A percentile compares a stretch with the other conserved stretches of the same genome.
Evolutionary conservation across 2,329 filamentous ascomycete genomes (phyloP).

Genomic region (Alternaria sp.): DNA sequence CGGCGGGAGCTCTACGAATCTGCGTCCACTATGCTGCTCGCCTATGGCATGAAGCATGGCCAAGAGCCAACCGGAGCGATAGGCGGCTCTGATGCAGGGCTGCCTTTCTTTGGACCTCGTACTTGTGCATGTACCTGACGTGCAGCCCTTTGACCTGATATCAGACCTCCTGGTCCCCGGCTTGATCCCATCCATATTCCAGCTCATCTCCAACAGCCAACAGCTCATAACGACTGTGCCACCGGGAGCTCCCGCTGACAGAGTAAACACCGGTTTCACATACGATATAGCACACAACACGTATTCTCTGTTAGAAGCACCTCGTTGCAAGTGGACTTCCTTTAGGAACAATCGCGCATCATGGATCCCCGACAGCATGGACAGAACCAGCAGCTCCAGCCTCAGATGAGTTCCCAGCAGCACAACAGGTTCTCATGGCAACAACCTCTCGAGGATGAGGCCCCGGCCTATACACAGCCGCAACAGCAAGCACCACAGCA

Average conservation of each 20-base stretch:
- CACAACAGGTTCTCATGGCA: slow-evolving; percentile 47
- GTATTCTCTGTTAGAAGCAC: neutral
- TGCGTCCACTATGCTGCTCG: slow-evolving; percentile 28
- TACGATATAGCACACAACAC: neutral
- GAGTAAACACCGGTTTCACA: neutral
- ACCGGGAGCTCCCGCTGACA: neutral
- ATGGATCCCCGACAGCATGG: slow-evolving; percentile 35
- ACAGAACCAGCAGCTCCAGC: slow-evolving; percentile 22
- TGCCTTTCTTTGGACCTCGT: slow-evolving; percentile 21
- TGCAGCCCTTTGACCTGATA: slow-evolving; percentile 28
- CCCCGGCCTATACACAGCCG: slow-evolving; percentile 2
- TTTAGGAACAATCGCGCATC: slow-evolving; percentile 2
- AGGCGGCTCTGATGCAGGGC: slow-evolving; percentile 31
- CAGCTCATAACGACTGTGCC: slow-evolving; percentile 8
- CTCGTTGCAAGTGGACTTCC: neutral
- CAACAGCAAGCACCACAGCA: slow-evolving; percentile 1
- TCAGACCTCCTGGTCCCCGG: slow-evolving; percentile 36
- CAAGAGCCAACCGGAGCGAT: slow-evolving; percentile 35
- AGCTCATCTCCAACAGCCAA: slow-evolving; percentile 1
- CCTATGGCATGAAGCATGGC: slow-evolving; percentile 30
- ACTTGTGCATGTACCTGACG: slow-evolving; percentile 32
- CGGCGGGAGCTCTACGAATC: slow-evolving; percentile 40
- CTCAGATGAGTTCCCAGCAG: slow-evolving; percentile 17
- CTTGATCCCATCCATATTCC: neutral
- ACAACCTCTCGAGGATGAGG: slow-evolving; percentile 25